Percentiles rank a stretch among this genome's conserved stretches.
phyloP scores from a whole-genome alignment of 2,329 filamentous ascomycete genomes.

The Alternaria dauci region DNA sequence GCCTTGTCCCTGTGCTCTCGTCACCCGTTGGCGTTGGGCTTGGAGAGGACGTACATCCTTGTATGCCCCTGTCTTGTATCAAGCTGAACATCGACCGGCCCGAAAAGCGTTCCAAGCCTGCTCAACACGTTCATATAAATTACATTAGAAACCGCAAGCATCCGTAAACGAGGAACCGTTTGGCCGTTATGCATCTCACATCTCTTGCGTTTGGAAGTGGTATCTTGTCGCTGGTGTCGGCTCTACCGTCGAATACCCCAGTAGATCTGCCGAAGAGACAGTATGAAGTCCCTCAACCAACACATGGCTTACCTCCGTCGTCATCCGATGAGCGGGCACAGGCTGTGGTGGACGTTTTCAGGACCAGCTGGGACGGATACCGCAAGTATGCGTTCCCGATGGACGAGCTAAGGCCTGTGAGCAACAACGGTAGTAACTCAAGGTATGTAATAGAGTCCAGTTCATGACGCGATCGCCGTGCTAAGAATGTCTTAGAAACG shows the following conservation, averaged over 20 bases:
- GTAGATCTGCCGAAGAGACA: slow-evolving; percentile 22
- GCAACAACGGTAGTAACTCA: slow-evolving; percentile 71
- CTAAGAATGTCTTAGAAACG: slow-evolving; percentile 65
- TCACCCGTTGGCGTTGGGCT: not conserved
- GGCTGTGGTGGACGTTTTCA: slow-evolving; percentile 47
- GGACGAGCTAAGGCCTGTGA: slow-evolving; percentile 76
- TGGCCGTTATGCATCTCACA: not conserved
- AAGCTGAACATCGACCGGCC: not conserved
- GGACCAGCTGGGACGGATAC: slow-evolving; percentile 60
- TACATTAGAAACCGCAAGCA: not conserved
- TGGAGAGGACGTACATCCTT: not conserved
- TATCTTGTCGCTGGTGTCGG: slow-evolving; percentile 14
- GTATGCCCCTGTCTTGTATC: not conserved
- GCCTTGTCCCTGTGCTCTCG: not conserved
- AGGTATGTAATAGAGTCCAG: slow-evolving; percentile 61
- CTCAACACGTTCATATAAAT: not conserved
- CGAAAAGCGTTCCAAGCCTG: not conserved
- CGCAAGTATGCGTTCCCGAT: slow-evolving; percentile 77
- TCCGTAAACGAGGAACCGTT: not conserved
- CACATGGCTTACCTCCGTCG: slow-evolving; percentile 12
- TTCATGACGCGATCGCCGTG: not conserved
- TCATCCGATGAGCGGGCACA: slow-evolving; percentile 35
- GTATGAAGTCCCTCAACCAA: slow-evolving; percentile 13
- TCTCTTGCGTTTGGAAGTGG: not conserved
- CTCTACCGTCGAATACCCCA: slow-evolving; percentile 25